Base-by-base conservation (phyloP, 768 basidiomycete genomes). In the Amyloporia xantha region DNA sequence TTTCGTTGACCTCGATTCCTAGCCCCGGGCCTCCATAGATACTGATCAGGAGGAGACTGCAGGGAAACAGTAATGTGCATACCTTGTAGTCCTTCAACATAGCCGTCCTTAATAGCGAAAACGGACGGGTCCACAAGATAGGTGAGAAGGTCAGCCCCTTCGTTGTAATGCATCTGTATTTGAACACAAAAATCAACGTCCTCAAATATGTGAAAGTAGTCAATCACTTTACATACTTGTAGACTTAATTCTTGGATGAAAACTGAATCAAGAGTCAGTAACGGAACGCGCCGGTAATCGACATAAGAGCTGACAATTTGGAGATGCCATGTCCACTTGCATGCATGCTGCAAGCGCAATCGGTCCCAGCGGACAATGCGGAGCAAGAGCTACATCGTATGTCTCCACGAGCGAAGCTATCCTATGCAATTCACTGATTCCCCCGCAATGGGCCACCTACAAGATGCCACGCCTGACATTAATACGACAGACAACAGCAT, bases 301-400 rank as follows among this genome's bases (percentile, higher is more conserved):
- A 10, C 46, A 3, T 5, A 10, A 28, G 26, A 1, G 61, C 76
- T 54, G 52, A 77, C 82, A 82, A 57, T 85, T 84, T 2, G 78
- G 77, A 10, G 76, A 71, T 20, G 73, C 66, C 28, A 76, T 68
- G 2, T 73, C 83, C 2, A 86, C 72, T 47, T 85, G 81, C 37
- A 86, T 74, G 57, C 79, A 82, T 19, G 84, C 83, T 4, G 84
- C 86, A 20, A 86, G 71, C 0, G 84, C 82, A 25, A 88, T 77
- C 0, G 84, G 86, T 0, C 83, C 83, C 1, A 84, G 58, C 2
- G 85, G 84, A 64, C 83, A 86, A 58, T 87, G 84, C 4, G 86
- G 84, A 0, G 83, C 85, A 44, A 82, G 60, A 10, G 77, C 84
- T 45, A 87, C 78, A 53, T 87, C 86, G 59, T 86, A 86, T 3